These are phyloP conservation scores for Penicillium mononematosum DNA, from an alignment of 495 filamentous ascomycete genomes.

Conservation along the genomic window DNA sequence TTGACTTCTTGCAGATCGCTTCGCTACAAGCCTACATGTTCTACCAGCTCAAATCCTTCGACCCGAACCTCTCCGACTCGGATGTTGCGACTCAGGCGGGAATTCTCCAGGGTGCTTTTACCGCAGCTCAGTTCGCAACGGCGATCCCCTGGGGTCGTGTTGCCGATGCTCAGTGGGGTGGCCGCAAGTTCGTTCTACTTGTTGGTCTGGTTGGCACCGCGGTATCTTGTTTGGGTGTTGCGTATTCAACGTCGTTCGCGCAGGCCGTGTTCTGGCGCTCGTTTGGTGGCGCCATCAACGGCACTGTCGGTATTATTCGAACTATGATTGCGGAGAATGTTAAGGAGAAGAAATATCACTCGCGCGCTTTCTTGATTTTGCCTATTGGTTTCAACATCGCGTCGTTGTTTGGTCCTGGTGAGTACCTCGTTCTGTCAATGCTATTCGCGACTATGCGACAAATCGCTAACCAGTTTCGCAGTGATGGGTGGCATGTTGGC, in stretches of 20 bases:
- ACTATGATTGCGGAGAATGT: conserved; percentile 83
- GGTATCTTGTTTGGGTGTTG: conserved; percentile 74
- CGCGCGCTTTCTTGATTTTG: conserved; percentile 64
- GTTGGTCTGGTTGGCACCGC: conserved; percentile 73
- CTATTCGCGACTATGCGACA: background rate
- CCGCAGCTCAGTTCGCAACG: conserved; percentile 78
- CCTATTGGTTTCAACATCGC: conserved; percentile 80
- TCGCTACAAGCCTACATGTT: conserved; percentile 70
- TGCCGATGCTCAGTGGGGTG: conserved; percentile 67
- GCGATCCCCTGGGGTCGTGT: conserved; percentile 81
- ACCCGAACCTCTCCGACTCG: conserved; percentile 60
- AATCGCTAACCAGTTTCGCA: conserved; percentile 3
- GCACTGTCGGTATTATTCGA: conserved; percentile 76
- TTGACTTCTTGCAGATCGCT: conserved; percentile 49
- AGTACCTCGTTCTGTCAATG: conserved; percentile 17
- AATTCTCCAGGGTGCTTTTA: conserved; percentile 75
- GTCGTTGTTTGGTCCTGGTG: conserved; percentile 68
- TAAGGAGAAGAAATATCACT: conserved; percentile 68
- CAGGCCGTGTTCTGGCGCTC: conserved; percentile 72
- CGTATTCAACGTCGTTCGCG: conserved; percentile 69
- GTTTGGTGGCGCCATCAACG: conserved; percentile 76
- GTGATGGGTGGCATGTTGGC: conserved; percentile 71
- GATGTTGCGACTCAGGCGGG: conserved; percentile 76
- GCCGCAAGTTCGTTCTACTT: conserved; percentile 74
- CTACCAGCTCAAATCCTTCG: conserved; percentile 72